These are phyloP conservation scores for Fusarium bactridioides DNA, from an alignment of 2,329 filamentous ascomycete species.

Conservation along the genomic window DNA sequence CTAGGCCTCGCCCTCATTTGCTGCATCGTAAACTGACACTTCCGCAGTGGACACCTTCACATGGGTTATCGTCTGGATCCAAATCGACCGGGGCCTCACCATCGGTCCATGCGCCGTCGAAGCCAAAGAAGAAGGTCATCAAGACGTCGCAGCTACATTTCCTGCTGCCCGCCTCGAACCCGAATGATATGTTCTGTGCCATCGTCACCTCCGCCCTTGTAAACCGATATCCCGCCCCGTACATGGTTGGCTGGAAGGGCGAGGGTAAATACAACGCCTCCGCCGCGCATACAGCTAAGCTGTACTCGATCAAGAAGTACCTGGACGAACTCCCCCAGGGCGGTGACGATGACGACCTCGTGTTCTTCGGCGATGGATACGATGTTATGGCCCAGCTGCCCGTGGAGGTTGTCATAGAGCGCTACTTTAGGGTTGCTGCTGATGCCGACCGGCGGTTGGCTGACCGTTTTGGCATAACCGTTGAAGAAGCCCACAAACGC, in stretches of 20 bases:
- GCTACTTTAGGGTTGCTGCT: conserved; percentile 65
- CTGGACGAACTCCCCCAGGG: conserved; percentile 48
- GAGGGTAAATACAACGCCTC: conserved; percentile 36
- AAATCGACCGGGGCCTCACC: conserved; percentile 12
- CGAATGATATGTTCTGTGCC: conserved; percentile 51
- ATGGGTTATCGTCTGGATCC: conserved; percentile 8
- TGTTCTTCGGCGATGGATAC: conserved; percentile 69
- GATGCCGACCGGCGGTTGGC: conserved; percentile 61
- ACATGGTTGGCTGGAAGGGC: conserved; percentile 51
- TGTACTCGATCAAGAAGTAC: conserved; percentile 47
- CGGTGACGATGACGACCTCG: conserved; percentile 62
- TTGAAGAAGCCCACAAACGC: conserved; percentile 41
- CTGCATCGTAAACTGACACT: conserved; percentile 1
- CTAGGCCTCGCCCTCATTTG: background rate
- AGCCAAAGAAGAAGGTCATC: background rate
- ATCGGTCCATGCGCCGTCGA: conserved; percentile 3
- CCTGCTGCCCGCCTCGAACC: conserved; percentile 48
- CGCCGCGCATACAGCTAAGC: conserved; percentile 18
- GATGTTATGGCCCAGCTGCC: conserved; percentile 73
- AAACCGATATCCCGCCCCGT: conserved; percentile 50
- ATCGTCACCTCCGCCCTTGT: conserved; percentile 49
- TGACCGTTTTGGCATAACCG: conserved; percentile 55
- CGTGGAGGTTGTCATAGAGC: conserved; percentile 66
- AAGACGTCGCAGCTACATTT: conserved; percentile 48
- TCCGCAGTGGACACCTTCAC: conserved; percentile 18